Conservation (phyloP, 179 eudicot species). For the Vitellaria paradoxa region DNA sequence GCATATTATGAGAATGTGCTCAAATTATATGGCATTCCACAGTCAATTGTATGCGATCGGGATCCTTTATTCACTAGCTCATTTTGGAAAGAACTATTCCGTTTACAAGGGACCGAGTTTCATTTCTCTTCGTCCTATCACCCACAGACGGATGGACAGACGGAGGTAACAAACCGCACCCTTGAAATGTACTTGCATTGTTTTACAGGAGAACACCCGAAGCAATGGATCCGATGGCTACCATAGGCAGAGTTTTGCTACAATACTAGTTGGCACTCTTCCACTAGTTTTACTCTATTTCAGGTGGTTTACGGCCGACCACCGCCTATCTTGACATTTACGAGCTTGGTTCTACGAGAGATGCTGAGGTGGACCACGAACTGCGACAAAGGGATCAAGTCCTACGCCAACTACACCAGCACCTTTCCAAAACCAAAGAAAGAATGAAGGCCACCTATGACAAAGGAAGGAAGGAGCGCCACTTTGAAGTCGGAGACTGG, state of each 20-base stretch:
- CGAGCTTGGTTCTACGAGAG: neutral
- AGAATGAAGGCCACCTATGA: neutral
- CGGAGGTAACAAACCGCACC: neutral
- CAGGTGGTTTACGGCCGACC: neutral
- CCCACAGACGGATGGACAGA: neutral
- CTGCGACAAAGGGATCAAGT: neutral
- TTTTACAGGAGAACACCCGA: neutral
- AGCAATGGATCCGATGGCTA: neutral
- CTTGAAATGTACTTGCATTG: neutral
- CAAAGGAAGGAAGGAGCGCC: too few species aligned
- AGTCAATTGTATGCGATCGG: too few species aligned
- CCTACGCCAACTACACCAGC: neutral
- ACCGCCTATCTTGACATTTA: neutral
- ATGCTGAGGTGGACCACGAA: neutral
- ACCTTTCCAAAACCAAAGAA: neutral
- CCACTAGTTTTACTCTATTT: neutral
- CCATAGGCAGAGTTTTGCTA: conserved; percentile 9
- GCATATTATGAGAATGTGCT: too few species aligned
- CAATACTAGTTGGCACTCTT: neutral
- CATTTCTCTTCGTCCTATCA: neutral
- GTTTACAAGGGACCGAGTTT: neutral
- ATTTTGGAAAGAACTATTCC: conserved; percentile 1
- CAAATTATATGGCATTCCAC: too few species aligned
- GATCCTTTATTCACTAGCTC: too few species aligned
- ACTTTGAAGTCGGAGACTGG: neutral